Conservation (phyloP, 2,329 filamentous ascomycete genomes). For the Monosporascus sp. region DNA sequence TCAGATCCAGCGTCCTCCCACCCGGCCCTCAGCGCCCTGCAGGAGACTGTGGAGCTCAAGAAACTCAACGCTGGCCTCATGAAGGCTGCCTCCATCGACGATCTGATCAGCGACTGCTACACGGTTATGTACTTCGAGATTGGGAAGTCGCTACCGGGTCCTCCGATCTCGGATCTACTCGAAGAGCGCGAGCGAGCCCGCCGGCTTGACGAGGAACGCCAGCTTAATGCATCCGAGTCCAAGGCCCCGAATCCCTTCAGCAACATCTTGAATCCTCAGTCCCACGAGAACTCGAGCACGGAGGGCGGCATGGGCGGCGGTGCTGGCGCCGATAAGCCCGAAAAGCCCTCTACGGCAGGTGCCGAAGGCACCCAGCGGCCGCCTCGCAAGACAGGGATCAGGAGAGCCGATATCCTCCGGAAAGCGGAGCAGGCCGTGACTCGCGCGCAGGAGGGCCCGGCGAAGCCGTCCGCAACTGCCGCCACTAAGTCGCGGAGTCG, state of each 20-base stretch:
- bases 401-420: slow-evolving; percentile 53
- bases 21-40: slow-evolving; percentile 48
- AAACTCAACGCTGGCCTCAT: slow-evolving; percentile 81
- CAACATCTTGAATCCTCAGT: slow-evolving; percentile 38
- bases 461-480: slow-evolving; percentile 19
- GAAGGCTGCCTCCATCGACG: slow-evolving; percentile 81
- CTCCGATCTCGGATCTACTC: slow-evolving; percentile 41
- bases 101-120: slow-evolving; percentile 89
- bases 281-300: slow-evolving; percentile 32
- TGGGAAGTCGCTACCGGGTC: slow-evolving; percentile 51
- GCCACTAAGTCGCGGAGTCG: slow-evolving; percentile 43
- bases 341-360: slow-evolving; percentile 26
- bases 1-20: slow-evolving; percentile 33
- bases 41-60: slow-evolving; percentile 54
- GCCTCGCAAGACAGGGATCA: slow-evolving; percentile 41
- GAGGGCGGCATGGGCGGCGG: slow-evolving; percentile 23
- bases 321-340: not conserved
- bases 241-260: slow-evolving; percentile 34
- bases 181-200: slow-evolving; percentile 40
- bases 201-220: slow-evolving; percentile 23
- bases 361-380: slow-evolving; percentile 34
- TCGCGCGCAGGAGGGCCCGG: slow-evolving; percentile 44
- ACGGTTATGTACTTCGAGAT: slow-evolving; percentile 68
- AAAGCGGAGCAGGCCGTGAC: slow-evolving; percentile 56
- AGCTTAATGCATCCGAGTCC: slow-evolving; percentile 26